Conservation (phyloP, 2,329 filamentous ascomycete genomes). For the Aureobasidium sp. region DNA sequence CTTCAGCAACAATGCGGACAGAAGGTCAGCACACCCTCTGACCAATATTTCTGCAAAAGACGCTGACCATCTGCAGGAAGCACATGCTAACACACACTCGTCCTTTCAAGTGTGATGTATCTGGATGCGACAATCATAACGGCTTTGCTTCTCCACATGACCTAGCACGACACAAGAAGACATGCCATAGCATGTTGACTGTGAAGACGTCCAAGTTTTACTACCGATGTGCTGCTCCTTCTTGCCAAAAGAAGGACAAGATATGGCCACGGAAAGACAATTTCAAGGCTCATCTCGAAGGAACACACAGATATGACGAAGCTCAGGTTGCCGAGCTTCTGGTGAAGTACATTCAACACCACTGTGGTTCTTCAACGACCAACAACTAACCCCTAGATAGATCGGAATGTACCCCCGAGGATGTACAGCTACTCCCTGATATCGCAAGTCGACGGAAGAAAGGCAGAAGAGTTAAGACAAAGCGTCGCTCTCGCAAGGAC, state of each 20-base stretch:
- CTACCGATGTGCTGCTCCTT: slow-evolving; percentile 6
- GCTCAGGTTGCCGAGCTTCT: background rate
- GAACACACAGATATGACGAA: slow-evolving; percentile 4
- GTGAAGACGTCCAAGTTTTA: slow-evolving; percentile 9
- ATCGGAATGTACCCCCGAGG: background rate
- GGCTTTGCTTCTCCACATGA: slow-evolving; percentile 10
- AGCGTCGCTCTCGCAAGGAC: background rate
- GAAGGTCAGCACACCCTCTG: background rate
- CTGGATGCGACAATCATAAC: slow-evolving; percentile 1
- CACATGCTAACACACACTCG: slow-evolving; percentile 8
- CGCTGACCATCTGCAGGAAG: background rate
- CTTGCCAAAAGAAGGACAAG: slow-evolving; percentile 9
- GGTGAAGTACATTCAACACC: background rate
- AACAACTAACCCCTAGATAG: background rate
- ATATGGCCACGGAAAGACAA: slow-evolving; percentile 10
- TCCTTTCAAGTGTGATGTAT: slow-evolving; percentile 6
- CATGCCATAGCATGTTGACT: slow-evolving; percentile 9
- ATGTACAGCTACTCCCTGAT: background rate
- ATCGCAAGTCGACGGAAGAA: background rate
- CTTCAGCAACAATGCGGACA: slow-evolving; percentile 9
- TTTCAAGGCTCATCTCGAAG: slow-evolving; percentile 11
- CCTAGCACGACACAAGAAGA: slow-evolving; percentile 9
- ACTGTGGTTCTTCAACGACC: background rate
- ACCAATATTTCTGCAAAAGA: background rate
- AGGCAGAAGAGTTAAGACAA: background rate